Percentiles rank a stretch among this genome's conserved stretches.
Conservation (phyloP, 2,329 filamentous ascomycete genomes). For the Xylariales sp. region DNA sequence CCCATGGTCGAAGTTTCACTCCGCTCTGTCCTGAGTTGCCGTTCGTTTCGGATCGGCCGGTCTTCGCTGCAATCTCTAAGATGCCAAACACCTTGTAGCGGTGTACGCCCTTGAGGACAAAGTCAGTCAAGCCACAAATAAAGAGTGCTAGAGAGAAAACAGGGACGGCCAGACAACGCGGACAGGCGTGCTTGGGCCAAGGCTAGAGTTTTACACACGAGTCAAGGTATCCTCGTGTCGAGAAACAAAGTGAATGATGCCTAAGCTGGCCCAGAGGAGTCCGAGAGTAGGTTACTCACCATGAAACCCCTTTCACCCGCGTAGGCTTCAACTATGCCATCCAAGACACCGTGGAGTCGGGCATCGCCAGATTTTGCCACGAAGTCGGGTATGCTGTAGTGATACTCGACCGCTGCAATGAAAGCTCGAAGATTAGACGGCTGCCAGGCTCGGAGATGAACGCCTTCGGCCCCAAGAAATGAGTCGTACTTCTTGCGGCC, state of each 20-base stretch:
- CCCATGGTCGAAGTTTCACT: conserved; percentile 39
- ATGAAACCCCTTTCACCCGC: conserved; percentile 52
- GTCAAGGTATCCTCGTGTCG: too few species aligned
- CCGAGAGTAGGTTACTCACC: too few species aligned
- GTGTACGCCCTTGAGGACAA: conserved; percentile 40
- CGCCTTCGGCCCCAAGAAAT: conserved; percentile 46
- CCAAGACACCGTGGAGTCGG: conserved; percentile 46
- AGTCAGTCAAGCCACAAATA: too few species aligned
- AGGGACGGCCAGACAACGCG: too few species aligned
- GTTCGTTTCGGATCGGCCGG: conserved; percentile 48
- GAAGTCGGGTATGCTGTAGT: conserved; percentile 49
- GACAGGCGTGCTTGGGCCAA: too few species aligned
- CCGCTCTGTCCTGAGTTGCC: conserved; percentile 42
- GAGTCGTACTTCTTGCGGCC: conserved; percentile 46
- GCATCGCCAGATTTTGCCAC: conserved; percentile 46
- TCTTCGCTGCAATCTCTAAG: conserved; percentile 49
- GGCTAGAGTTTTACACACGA: too few species aligned
- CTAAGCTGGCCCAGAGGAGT: too few species aligned
- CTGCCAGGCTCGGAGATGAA: conserved; percentile 49
- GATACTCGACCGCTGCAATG: conserved; percentile 50
- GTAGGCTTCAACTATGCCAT: conserved; percentile 52
- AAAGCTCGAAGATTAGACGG: conserved; percentile 50
- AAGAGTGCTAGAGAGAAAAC: too few species aligned
- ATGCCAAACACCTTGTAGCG: conserved; percentile 55
- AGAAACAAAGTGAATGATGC: too few species aligned